Percentiles rank a stretch among this genome's conserved stretches.
Conservation (phyloP, 2,329 filamentous ascomycete genomes). For the Phoma herbarum region DNA sequence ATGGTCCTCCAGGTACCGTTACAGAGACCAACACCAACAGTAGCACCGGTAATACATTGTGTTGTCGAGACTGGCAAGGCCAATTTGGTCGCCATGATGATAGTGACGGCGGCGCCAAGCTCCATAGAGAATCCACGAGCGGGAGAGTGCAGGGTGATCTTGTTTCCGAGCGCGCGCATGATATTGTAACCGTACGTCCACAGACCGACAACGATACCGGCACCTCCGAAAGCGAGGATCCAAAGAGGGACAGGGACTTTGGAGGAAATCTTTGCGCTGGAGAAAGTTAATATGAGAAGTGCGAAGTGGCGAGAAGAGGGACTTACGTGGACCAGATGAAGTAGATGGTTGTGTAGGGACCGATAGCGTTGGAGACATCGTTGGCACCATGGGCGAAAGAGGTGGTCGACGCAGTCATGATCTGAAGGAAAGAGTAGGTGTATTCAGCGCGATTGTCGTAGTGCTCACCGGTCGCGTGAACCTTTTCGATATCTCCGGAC, state of each 20-base stretch:
- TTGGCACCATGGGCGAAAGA: background rate
- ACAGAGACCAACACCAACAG: background rate
- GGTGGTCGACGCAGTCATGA: background rate
- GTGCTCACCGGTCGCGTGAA: background rate
- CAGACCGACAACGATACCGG: slow-evolving; percentile 64
- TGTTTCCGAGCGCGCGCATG: slow-evolving; percentile 70
- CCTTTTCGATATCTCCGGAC: slow-evolving; percentile 47
- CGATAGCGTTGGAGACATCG: background rate
- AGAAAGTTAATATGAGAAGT: background rate
- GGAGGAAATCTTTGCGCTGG: background rate
- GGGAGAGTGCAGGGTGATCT: slow-evolving; percentile 69
- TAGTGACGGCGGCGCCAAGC: slow-evolving; percentile 63
- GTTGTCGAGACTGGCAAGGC: slow-evolving; percentile 20
- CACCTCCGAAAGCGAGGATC: slow-evolving; percentile 63
- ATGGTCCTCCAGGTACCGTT: slow-evolving; percentile 46
- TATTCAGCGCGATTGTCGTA: background rate
- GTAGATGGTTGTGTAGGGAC: background rate
- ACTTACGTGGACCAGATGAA: background rate
- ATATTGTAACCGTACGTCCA: slow-evolving; percentile 73
- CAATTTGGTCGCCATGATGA: slow-evolving; percentile 70
- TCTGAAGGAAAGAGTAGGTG: background rate
- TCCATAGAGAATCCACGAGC: slow-evolving; percentile 60
- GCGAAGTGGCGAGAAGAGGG: background rate
- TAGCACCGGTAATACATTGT: background rate
- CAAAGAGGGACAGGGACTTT: slow-evolving; percentile 61